Conservation (phyloP, 768 basidiomycete species). For the Podaxis sp. region DNA sequence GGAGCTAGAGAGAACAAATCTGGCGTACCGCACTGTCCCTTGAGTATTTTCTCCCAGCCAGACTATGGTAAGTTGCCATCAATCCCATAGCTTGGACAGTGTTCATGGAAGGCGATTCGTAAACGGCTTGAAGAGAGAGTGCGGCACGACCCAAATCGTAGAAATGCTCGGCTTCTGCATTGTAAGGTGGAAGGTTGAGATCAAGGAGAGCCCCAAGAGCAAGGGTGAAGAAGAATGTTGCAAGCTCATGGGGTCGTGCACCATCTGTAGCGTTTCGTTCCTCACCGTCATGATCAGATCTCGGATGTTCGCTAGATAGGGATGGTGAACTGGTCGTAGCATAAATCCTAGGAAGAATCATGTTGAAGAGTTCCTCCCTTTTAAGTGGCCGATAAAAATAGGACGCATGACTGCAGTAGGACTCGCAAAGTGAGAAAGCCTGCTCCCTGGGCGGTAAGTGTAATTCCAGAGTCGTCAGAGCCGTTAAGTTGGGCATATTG, state of each 20-base stretch:
- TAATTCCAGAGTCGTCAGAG: slow-evolving; percentile 34
- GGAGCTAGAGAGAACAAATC: slow-evolving; percentile 22
- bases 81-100: slow-evolving; percentile 60
- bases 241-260: slow-evolving; percentile 44
- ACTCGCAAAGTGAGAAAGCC: slow-evolving; percentile 37
- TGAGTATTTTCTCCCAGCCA: slow-evolving; percentile 51
- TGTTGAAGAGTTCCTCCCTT: slow-evolving; percentile 42
- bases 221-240: slow-evolving; percentile 55
- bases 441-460: slow-evolving; percentile 45
- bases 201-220: slow-evolving; percentile 65
- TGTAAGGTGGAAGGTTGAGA: slow-evolving; percentile 46
- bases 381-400: slow-evolving; percentile 53
- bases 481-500: slow-evolving; percentile 25
- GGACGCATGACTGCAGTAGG: slow-evolving; percentile 43
- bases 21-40: slow-evolving; percentile 39
- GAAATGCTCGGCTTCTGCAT: slow-evolving; percentile 57
- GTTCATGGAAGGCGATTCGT: slow-evolving; percentile 52
- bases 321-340: slow-evolving; percentile 18
- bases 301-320: slow-evolving; percentile 7
- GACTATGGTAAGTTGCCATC: slow-evolving; percentile 53
- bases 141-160: slow-evolving; percentile 57
- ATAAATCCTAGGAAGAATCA: slow-evolving; percentile 40
- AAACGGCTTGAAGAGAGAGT: slow-evolving; percentile 47
- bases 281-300: not conserved
- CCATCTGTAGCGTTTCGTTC: not conserved